These are phyloP conservation scores for Platanthera guangdongensis DNA, from an alignment of 106 monocot species.

Conservation along the genomic window DNA sequence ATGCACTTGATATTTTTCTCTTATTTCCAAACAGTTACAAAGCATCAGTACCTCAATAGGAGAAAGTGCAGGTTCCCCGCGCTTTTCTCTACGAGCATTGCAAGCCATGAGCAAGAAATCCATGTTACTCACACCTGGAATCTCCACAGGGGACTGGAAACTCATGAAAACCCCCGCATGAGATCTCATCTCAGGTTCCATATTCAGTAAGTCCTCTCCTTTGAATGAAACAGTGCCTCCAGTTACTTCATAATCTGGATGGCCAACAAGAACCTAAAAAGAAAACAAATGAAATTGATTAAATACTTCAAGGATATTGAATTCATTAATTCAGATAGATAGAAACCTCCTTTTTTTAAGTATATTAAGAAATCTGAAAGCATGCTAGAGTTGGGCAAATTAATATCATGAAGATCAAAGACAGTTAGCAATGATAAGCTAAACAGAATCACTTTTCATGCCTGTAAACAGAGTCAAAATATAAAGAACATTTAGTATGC, in stretches of 20 bases:
- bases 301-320: not conserved
- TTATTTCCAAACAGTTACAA: not conserved
- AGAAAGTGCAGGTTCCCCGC: conserved; percentile 44
- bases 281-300: not conserved
- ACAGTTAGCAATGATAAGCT: not conserved
- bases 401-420: not conserved
- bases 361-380: not conserved
- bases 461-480: not conserved
- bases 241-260: conserved; percentile 96
- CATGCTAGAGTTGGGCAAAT: not conserved
- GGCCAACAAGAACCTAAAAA: conserved; percentile 88
- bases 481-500: not conserved
- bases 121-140: conserved; percentile 94
- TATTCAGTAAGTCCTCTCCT: conserved; percentile 76
- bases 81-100: conserved; percentile 66
- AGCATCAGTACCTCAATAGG: conserved; percentile 65
- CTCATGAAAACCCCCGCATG: conserved; percentile 96
- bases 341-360: not conserved
- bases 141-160: conserved; percentile 90
- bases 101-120: conserved; percentile 91
- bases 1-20: no score
- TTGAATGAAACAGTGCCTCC: conserved; percentile 67
- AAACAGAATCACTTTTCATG: not conserved
- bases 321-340: not conserved
- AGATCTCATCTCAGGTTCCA: conserved; percentile 92